phyloP scores from a whole-genome alignment of 2,329 filamentous ascomycete genomes.

The Microdochium paspali region DNA sequence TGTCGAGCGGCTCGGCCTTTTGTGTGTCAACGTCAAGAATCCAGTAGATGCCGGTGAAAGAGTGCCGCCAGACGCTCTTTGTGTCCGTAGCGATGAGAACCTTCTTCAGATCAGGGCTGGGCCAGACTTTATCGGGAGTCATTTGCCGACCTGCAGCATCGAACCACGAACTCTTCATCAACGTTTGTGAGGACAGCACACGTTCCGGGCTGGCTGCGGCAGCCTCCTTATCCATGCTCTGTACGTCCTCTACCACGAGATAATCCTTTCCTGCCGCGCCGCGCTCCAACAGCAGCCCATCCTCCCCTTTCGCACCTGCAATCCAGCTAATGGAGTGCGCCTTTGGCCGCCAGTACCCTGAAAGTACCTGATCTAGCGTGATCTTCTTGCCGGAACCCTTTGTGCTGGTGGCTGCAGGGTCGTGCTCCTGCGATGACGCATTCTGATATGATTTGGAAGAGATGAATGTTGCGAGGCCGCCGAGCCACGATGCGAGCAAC shows the following conservation, averaged over 20 bases:
- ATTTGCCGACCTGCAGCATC: conserved; percentile 45
- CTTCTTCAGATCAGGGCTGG: conserved; percentile 76
- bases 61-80: conserved; percentile 81
- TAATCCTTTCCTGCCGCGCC: conserved; percentile 58
- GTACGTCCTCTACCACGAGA: conserved; percentile 80
- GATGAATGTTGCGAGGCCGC: conserved; percentile 59
- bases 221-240: conserved; percentile 36
- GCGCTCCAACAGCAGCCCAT: conserved; percentile 76
- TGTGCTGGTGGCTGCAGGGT: conserved; percentile 52
- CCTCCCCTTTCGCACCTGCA: conserved; percentile 62
- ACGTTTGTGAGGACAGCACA: conserved; percentile 46
- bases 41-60: conserved; percentile 79
- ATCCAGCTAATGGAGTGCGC: conserved; percentile 69
- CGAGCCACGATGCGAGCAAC: conserved; percentile 58
- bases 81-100: conserved; percentile 71
- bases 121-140: conserved; percentile 53
- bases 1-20: conserved; percentile 66
- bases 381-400: conserved; percentile 62
- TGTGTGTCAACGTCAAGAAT: conserved; percentile 84
- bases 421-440: conserved; percentile 51
- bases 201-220: conserved; percentile 22
- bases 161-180: conserved; percentile 67
- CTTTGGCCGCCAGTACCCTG: conserved; percentile 54
- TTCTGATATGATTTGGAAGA: conserved; percentile 56
- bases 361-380: conserved; percentile 61